Evolutionary conservation across 176 grass and related monocot species (phyloP).

Genomic region (Eremochloa ophiuroides): DNA sequence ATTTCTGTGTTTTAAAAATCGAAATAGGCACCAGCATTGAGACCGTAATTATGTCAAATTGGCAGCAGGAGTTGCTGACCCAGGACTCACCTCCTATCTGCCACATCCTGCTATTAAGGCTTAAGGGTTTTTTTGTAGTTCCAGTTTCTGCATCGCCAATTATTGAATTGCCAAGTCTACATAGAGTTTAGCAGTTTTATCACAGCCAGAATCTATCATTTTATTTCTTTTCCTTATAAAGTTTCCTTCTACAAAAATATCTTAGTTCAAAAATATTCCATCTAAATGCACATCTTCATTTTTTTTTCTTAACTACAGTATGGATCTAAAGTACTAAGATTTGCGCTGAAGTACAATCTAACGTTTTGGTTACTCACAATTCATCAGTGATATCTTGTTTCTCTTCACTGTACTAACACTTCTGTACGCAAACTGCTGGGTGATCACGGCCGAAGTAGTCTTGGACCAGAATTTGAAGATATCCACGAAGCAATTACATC

Average conservation of each 20-base stretch:
- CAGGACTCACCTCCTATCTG: not conserved
- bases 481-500: constrained; percentile 74
- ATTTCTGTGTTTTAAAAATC: not conserved
- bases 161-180: not conserved
- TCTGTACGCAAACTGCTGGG: not conserved
- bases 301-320: not conserved
- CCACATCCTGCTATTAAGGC: not conserved
- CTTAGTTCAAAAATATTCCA: not conserved
- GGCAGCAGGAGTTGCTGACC: not conserved
- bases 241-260: not conserved
- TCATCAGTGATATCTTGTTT: not conserved
- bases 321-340: constrained; percentile 10
- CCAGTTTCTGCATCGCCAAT: too few species aligned
- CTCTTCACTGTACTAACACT: constrained; percentile 6
- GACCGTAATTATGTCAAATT: not conserved
- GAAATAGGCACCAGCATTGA: not conserved
- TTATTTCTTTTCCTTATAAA: not conserved
- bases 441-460: constrained; percentile 56
- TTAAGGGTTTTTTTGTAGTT: too few species aligned
- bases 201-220: not conserved
- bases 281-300: not conserved
- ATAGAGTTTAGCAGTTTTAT: not conserved
- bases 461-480: constrained; percentile 77
- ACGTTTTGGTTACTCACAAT: not conserved
- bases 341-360: not conserved